Evolutionary conservation across 2,329 filamentous ascomycete genomes (phyloP).

Genomic region (Diaporthe ilicicola): DNA sequence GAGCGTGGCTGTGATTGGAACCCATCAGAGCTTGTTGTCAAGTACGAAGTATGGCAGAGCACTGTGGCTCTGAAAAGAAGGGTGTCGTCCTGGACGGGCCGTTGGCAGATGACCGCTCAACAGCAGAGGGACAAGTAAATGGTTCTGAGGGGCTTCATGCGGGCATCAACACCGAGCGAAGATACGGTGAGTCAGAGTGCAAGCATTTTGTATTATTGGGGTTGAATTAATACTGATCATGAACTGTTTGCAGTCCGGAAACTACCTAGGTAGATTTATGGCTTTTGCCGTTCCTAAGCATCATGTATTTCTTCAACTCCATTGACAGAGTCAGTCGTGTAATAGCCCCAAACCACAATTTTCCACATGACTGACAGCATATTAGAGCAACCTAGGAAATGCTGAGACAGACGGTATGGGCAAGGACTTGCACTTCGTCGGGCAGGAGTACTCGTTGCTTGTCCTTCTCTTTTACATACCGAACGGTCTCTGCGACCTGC

Average conservation of each 20-base stretch:
- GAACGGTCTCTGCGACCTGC: constrained; percentile 57
- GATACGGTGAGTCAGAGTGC: neutral
- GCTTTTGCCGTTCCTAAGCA: constrained; percentile 51
- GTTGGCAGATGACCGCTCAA: neutral
- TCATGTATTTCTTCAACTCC: constrained; percentile 43
- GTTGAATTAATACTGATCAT: neutral
- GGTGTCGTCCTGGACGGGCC: neutral
- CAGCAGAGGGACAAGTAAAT: neutral
- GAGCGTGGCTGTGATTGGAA: too few relatives aligned
- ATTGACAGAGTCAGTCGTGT: constrained; percentile 23
- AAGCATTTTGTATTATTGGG: neutral
- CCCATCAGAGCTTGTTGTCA: too few relatives aligned
- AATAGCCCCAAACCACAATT: constrained; percentile 31
- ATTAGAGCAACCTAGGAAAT: constrained; percentile 54
- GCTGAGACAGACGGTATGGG: constrained; percentile 56
- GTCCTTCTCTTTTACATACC: constrained; percentile 61
- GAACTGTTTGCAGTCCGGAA: constrained; percentile 38
- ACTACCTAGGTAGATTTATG: constrained; percentile 52
- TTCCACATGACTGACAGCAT: constrained; percentile 40
- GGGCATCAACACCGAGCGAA: neutral
- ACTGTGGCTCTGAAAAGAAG: neutral
- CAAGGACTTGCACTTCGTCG: constrained; percentile 49
- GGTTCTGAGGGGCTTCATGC: neutral
- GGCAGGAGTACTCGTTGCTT: constrained; percentile 53
- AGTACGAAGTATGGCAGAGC: neutral